Percentiles rank a stretch among this genome's conserved stretches.
phyloP scores from a whole-genome alignment of 2,329 filamentous ascomycete species.

The Pseudogymnoascus sp. region DNA sequence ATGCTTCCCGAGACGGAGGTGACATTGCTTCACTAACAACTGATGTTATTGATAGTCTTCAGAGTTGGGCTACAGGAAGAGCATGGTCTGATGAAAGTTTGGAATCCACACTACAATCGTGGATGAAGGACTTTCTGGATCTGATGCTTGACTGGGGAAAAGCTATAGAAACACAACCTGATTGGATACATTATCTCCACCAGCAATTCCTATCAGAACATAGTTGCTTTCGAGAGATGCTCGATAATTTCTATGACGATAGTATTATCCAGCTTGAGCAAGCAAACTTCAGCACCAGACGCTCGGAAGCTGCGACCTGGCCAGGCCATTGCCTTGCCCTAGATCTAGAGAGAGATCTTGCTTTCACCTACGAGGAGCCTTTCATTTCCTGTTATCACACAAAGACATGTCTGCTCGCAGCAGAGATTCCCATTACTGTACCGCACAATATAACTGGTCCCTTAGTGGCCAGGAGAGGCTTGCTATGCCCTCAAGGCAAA shows the following conservation, averaged over 20 bases:
- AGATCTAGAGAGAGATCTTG: conserved; percentile 2
- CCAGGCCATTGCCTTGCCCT: not conserved
- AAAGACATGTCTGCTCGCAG: not conserved
- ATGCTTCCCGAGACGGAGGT: not conserved
- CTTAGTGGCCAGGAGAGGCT: not conserved
- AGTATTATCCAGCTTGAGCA: not conserved
- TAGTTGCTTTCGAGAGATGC: not conserved
- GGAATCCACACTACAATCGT: not conserved
- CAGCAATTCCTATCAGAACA: conserved; percentile 3
- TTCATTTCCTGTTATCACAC: conserved; percentile 9
- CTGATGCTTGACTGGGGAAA: conserved; percentile 10
- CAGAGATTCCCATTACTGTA: not conserved
- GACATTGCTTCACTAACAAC: not conserved
- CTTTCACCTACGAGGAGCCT: conserved; percentile 4
- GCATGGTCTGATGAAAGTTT: not conserved
- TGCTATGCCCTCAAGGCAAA: not conserved
- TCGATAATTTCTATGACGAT: not conserved
- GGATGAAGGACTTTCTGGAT: conserved; percentile 6
- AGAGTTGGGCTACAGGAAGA: not conserved
- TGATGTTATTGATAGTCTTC: conserved; percentile 7
- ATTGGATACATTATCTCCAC: conserved; percentile 6
- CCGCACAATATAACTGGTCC: not conserved
- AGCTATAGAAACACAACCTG: not conserved
- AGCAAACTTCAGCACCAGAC: not conserved
- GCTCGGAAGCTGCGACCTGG: conserved; percentile 6